These are phyloP conservation scores for Paramecium octaurelia DNA, from an alignment of 73 alveolate species.

Conservation along the genomic window DNA sequence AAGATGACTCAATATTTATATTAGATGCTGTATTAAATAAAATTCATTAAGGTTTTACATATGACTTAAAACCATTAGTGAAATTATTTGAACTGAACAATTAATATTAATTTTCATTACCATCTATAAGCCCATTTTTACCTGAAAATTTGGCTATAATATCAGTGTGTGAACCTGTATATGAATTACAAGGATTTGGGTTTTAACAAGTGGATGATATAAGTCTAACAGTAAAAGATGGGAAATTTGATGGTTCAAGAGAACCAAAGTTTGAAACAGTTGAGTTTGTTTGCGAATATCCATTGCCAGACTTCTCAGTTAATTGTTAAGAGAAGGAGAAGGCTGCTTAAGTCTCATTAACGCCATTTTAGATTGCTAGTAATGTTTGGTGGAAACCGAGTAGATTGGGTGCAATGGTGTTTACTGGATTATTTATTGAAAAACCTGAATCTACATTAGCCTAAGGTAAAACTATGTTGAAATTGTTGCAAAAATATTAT, in stretches of 20 bases:
- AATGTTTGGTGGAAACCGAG: constrained; percentile 55
- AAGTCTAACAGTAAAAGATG: neutral
- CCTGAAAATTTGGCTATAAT: neutral
- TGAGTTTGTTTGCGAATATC: neutral
- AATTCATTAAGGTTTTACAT: neutral
- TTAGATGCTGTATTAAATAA: constrained; percentile 2
- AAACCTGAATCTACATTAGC: constrained; percentile 19
- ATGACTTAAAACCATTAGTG: neutral
- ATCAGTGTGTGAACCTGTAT: constrained; percentile 40
- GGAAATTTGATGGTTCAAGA: neutral
- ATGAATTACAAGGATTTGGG: neutral
- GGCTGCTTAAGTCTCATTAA: neutral
- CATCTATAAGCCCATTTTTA: neutral
- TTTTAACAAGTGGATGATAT: neutral
- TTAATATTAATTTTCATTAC: neutral
- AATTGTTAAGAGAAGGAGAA: neutral
- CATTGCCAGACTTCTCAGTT: constrained; percentile 19
- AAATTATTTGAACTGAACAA: neutral
- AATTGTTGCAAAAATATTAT: constrained; percentile 18
- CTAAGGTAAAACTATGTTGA: neutral
- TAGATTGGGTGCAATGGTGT: constrained; percentile 15
- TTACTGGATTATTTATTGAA: constrained; percentile 38
- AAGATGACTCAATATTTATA: neutral
- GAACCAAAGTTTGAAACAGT: constrained; percentile 3
- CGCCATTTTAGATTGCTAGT: neutral